These are phyloP conservation scores for Kwoniella europaea DNA, from an alignment of 768 basidiomycete species.

Conservation along the genomic window DNA sequence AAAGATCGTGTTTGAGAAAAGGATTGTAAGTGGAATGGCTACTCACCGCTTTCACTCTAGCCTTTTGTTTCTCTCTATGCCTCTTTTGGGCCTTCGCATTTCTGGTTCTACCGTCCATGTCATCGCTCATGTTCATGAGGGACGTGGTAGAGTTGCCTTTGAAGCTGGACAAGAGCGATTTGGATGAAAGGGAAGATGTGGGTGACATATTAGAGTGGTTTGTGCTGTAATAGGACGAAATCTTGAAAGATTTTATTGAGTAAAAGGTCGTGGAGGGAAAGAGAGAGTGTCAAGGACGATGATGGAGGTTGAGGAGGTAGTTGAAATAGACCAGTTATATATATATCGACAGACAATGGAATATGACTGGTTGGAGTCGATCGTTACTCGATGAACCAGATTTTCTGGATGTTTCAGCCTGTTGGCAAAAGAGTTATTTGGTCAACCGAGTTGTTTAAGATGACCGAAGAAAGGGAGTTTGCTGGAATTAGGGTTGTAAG, in stretches of 20 bases:
- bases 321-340: too few relatives aligned
- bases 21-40: neutral
- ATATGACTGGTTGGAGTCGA: too few relatives aligned
- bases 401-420: too few relatives aligned
- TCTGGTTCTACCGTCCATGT: constrained; percentile 49
- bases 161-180: constrained; percentile 20
- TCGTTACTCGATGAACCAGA: too few relatives aligned
- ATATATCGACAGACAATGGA: too few relatives aligned
- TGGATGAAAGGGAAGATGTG: constrained; percentile 21
- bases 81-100: constrained; percentile 57
- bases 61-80: constrained; percentile 56
- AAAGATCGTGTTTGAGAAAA: neutral
- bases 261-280: neutral
- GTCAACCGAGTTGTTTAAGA: too few relatives aligned
- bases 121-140: constrained; percentile 30
- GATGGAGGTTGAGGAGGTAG: neutral
- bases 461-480: too few relatives aligned
- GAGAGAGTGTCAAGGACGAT: neutral
- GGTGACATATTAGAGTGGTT: constrained; percentile 18
- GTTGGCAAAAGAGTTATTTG: too few relatives aligned
- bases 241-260: constrained; percentile 2
- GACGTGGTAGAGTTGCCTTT: constrained; percentile 19
- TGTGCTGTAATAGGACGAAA: constrained; percentile 9
- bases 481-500: too few relatives aligned
- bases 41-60: constrained; percentile 54